Base-by-base conservation (phyloP, 768 basidiomycete species). In the Psilocybe azurescens region DNA sequence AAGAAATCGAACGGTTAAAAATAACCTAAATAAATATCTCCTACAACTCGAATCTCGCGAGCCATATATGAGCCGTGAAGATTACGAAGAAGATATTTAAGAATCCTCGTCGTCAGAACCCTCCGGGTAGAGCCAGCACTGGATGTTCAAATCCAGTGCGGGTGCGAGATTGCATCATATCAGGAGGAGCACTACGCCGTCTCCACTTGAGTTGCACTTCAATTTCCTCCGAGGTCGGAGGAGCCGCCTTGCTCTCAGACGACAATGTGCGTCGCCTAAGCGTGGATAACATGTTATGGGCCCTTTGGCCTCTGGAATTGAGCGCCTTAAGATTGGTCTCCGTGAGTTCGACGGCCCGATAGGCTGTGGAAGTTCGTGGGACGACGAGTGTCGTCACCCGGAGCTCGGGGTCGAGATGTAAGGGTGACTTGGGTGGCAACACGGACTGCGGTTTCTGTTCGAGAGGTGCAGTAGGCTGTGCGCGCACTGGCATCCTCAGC, bases 171-270 rank as follows among this genome's bases (percentile, higher is more conserved):
- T 77, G 75, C 61, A 81, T 76, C 41, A 89, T 73, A 69, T 90
- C 86, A 10, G 86, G 86, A 24, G 88, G 89, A 8, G 87, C 87
- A 69, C 88, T 89, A 66, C 80, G 79, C 54, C 89, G 82, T 71
- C 79, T 84, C 72, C 76, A 78, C 64, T 79, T 80, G 57, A 61
- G 61, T 53, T 74, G 63, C 4, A 52, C 59, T 13, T 67, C 60
- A 30, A 28, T 24, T 28, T 65, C 63, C 46, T 62, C 64, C 7
- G 54, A 50, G 48, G 49, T 20, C 50, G 62, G 55, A 50, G 62
- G 67, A 32, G 62, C 62, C 41, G 57, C 36, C 53, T 73, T 70
- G 39, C 70, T 61, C 30, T 77, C 78, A n/a, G 75, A 74, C 10
- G 80, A 76, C 53, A 79, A 61, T 5, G 82, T 86, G 68, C 89